Conservation (phyloP, 768 basidiomycete genomes). For the Boletus reticuloceps region DNA sequence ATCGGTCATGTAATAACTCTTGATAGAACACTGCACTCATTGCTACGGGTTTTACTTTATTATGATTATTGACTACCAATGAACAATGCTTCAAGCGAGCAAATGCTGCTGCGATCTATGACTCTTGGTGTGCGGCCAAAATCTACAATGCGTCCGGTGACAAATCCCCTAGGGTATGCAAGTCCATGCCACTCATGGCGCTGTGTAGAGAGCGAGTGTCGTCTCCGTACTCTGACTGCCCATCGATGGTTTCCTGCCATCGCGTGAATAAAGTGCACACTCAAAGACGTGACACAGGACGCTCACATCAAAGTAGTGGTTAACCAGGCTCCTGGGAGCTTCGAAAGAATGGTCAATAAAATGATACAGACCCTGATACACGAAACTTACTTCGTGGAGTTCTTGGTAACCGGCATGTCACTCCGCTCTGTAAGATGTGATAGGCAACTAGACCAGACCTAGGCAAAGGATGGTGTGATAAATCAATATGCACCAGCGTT, state of each 20-base stretch:
- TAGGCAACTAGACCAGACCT: constrained; percentile 90
- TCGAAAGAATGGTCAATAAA: constrained; percentile 9
- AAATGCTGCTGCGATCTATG: background rate
- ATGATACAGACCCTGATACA: background rate
- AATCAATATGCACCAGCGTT: background rate
- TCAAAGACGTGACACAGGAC: background rate
- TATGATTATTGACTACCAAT: constrained; percentile 22
- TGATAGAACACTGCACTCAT: constrained; percentile 37
- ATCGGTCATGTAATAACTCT: constrained; percentile 33
- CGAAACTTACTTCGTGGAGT: constrained; percentile 82
- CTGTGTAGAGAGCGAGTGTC: constrained; percentile 63
- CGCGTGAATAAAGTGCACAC: background rate
- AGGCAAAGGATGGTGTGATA: background rate
- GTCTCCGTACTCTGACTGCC: constrained; percentile 71
- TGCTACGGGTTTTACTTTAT: constrained; percentile 30
- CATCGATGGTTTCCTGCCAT: constrained; percentile 68
- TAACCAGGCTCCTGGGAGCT: constrained; percentile 85
- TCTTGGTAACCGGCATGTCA: constrained; percentile 85
- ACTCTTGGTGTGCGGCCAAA: background rate
- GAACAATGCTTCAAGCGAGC: background rate
- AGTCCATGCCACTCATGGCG: constrained; percentile 54
- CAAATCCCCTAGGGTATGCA: constrained; percentile 60
- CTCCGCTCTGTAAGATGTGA: constrained; percentile 88
- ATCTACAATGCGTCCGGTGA: constrained; percentile 67
- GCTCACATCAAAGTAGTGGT: constrained; percentile 93